A percentile compares a stretch with the other conserved stretches of the same genome.
These are phyloP conservation scores for Yamadazyma dendronema DNA, from an alignment of 1,139 yeast species.

Conservation along the genomic window DNA sequence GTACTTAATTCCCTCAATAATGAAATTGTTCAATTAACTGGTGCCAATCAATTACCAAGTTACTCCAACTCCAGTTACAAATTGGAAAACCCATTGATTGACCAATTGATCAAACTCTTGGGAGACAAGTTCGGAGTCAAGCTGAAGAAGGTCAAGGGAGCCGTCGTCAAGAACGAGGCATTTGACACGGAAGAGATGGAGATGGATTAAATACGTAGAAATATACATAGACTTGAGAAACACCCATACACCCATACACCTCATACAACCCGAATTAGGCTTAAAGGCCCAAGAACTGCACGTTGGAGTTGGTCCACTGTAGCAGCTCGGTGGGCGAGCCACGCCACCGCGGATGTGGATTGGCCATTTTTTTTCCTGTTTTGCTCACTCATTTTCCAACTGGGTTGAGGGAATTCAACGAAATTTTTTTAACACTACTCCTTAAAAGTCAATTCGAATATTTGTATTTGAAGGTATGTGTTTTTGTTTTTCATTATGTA, in stretches of 20 bases:
- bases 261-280: no score
- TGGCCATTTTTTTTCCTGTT: constrained; percentile 1
- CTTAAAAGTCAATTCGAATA: constrained; percentile 5
- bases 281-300: no score
- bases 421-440: constrained; percentile 9
- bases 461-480: constrained; percentile 2
- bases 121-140: constrained; percentile 70
- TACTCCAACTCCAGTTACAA: constrained; percentile 81
- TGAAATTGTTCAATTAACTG: constrained; percentile 69
- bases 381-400: constrained; percentile 14
- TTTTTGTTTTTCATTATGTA: neutral
- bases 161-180: constrained; percentile 5
- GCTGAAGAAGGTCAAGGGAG: constrained; percentile 58
- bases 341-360: constrained; percentile 1
- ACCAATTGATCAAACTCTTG: constrained; percentile 54
- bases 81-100: constrained; percentile 44
- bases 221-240: no score
- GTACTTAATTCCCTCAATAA: constrained; percentile 25
- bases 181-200: constrained; percentile 14
- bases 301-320: no score
- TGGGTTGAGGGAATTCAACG: constrained; percentile 7
- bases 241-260: no score
- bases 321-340: neutral
- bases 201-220: constrained; percentile 11
- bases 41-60: constrained; percentile 46